Evolutionary conservation across 2,329 filamentous ascomycete genomes (phyloP).

Genomic region (Colletotrichum tropicale): DNA sequence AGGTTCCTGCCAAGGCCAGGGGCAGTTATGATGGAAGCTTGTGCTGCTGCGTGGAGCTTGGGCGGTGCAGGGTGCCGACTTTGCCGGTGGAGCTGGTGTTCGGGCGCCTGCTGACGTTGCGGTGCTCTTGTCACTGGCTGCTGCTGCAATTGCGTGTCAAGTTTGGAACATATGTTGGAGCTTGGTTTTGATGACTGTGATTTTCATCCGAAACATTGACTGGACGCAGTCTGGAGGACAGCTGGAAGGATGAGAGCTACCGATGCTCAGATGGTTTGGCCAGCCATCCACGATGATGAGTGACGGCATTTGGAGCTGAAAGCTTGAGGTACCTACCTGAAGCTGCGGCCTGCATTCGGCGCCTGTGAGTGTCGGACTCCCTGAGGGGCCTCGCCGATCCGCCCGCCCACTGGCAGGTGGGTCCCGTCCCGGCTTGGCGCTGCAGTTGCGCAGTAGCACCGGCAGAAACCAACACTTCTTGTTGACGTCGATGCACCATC

Average conservation of each 20-base stretch:
- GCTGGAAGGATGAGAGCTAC: background rate
- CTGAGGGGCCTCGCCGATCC: conserved; percentile 7
- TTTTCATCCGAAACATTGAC: background rate
- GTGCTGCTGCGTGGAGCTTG: background rate
- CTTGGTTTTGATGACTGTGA: background rate
- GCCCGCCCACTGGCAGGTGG: background rate
- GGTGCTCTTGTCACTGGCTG: background rate
- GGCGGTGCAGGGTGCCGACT: conserved; percentile 11
- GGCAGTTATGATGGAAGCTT: background rate
- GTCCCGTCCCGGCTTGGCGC: conserved; percentile 15
- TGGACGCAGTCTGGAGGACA: background rate
- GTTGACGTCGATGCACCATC: background rate
- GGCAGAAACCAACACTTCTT: background rate
- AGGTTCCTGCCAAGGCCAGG: conserved; percentile 12
- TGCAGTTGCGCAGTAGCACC: background rate
- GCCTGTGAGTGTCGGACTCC: background rate
- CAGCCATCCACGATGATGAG: background rate
- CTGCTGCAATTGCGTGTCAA: background rate
- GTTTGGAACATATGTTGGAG: background rate
- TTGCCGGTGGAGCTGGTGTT: conserved; percentile 3
- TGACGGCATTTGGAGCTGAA: conserved; percentile 7
- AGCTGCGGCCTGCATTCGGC: background rate
- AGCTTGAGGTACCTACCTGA: background rate
- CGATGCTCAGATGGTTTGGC: background rate
- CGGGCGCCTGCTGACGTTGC: background rate